A percentile compares a stretch with the other conserved stretches of the same genome.
Conservation (phyloP, 768 basidiomycete genomes). For the Leucosporidium scottii region DNA sequence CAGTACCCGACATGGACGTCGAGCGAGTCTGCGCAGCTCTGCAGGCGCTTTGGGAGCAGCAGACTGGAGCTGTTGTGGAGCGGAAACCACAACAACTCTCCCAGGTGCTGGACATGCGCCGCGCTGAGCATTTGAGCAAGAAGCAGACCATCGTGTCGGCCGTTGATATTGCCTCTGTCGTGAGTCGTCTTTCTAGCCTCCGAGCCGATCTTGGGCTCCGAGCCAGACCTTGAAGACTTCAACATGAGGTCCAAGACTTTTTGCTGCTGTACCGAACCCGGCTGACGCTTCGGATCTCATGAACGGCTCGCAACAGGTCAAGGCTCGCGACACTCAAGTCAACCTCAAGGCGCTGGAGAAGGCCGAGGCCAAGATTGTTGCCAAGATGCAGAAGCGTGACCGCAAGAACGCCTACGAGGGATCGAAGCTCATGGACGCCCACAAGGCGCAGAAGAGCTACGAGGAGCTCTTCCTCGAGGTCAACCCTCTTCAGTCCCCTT, state of each 20-base stretch:
- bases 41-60: constrained; percentile 16
- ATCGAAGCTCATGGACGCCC: constrained; percentile 85
- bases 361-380: constrained; percentile 94
- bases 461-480: constrained; percentile 99
- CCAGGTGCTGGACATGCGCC: constrained; percentile 28
- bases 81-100: constrained; percentile 25
- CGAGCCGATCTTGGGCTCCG: not conserved
- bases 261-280: not conserved
- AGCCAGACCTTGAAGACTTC: too few relatives aligned
- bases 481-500: constrained; percentile 75
- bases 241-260: too few relatives aligned
- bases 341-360: constrained; percentile 95
- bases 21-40: constrained; percentile 27
- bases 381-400: constrained; percentile 95
- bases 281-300: not conserved
- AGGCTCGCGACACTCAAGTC: constrained; percentile 86
- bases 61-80: constrained; percentile 7
- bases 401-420: constrained; percentile 88
- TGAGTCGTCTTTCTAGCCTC: not conserved
- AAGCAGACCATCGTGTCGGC: constrained; percentile 27
- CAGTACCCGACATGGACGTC: constrained; percentile 11
- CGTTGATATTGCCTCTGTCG: constrained; percentile 33
- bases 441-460: constrained; percentile 90
- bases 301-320: constrained; percentile 16
- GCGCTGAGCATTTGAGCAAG: constrained; percentile 26